Evolutionary conservation across 768 basidiomycete species (phyloP).

Genomic region (Boletellus emodensis): DNA sequence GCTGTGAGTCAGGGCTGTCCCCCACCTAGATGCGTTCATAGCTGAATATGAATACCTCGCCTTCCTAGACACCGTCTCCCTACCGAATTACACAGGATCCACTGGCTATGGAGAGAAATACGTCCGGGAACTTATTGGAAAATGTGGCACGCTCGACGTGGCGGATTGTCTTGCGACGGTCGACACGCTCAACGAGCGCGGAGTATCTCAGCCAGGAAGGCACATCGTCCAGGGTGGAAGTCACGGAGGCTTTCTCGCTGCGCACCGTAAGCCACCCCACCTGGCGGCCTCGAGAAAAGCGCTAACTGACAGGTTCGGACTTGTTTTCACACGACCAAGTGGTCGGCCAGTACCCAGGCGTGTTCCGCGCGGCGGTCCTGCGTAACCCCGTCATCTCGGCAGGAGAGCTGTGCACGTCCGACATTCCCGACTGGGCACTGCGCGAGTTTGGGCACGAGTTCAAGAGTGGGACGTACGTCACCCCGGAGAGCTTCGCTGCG

Average conservation of each 20-base stretch:
- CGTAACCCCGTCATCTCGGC: slow-evolving; percentile 69
- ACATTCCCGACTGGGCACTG: slow-evolving; percentile 68
- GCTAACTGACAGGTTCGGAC: no score
- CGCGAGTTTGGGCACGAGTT: slow-evolving; percentile 39
- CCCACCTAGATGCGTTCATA: not conserved
- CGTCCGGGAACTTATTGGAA: slow-evolving; percentile 51
- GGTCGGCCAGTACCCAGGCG: slow-evolving; percentile 56
- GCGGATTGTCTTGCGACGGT: slow-evolving; percentile 57
- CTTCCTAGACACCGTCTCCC: slow-evolving; percentile 49
- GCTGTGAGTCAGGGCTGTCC: slow-evolving; percentile 45
- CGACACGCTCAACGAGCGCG: slow-evolving; percentile 45
- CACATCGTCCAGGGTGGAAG: slow-evolving; percentile 61
- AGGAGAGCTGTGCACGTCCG: slow-evolving; percentile 51
- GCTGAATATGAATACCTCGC: not conserved
- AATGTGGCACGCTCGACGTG: slow-evolving; percentile 63
- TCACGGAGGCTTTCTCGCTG: slow-evolving; percentile 65
- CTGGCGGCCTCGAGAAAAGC: no score
- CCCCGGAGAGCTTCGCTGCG: slow-evolving; percentile 39
- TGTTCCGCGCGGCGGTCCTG: slow-evolving; percentile 59
- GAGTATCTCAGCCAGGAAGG: slow-evolving; percentile 48
- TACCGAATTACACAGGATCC: slow-evolving; percentile 67
- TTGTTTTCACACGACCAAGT: slow-evolving; percentile 35
- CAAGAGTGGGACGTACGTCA: slow-evolving; percentile 36
- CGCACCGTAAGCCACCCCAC: slow-evolving; percentile 44
- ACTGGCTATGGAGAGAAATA: slow-evolving; percentile 61